Conservation (phyloP, 2,329 filamentous ascomycete genomes). For the Aureobasidium namibiae region DNA sequence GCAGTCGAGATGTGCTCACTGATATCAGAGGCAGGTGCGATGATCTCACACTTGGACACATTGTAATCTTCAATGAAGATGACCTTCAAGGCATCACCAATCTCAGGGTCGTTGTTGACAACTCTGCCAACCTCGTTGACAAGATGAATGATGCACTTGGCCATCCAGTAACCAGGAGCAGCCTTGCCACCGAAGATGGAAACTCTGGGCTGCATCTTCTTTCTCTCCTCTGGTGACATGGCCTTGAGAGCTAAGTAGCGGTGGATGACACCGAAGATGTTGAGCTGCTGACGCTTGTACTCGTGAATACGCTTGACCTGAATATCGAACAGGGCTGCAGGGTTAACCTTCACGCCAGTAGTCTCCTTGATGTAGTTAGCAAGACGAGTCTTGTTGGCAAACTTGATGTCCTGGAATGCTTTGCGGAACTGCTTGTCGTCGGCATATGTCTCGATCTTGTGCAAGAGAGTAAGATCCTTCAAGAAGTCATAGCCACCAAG, state of each 20-base stretch:
- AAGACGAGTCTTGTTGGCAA: slow-evolving; percentile 85
- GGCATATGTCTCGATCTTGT: slow-evolving; percentile 74
- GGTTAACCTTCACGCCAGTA: slow-evolving; percentile 75
- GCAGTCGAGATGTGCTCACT: slow-evolving; percentile 98
- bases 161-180: slow-evolving; percentile 99
- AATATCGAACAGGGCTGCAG: slow-evolving; percentile 82
- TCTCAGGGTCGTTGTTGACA: slow-evolving; percentile 84
- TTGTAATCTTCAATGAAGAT: slow-evolving; percentile 98
- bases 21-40: slow-evolving; percentile 86
- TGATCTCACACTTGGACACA: slow-evolving; percentile 97
- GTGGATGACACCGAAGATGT: slow-evolving; percentile 97
- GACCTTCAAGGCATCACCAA: slow-evolving; percentile 92
- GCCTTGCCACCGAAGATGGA: slow-evolving; percentile 98
- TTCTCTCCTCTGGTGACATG: slow-evolving; percentile 72
- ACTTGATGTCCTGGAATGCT: slow-evolving; percentile 95
- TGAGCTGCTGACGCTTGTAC: slow-evolving; percentile 77
- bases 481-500: slow-evolving; percentile 75
- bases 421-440: slow-evolving; percentile 86
- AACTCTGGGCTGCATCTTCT: slow-evolving; percentile 79
- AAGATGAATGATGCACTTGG: slow-evolving; percentile 92
- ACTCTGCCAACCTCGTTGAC: slow-evolving; percentile 86
- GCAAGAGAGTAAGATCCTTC: slow-evolving; percentile 79
- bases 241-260: slow-evolving; percentile 84
- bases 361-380: slow-evolving; percentile 84
- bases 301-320: slow-evolving; percentile 99